Base-by-base conservation (phyloP, 2,329 filamentous ascomycete genomes). In the Trichoderma sp. region DNA sequence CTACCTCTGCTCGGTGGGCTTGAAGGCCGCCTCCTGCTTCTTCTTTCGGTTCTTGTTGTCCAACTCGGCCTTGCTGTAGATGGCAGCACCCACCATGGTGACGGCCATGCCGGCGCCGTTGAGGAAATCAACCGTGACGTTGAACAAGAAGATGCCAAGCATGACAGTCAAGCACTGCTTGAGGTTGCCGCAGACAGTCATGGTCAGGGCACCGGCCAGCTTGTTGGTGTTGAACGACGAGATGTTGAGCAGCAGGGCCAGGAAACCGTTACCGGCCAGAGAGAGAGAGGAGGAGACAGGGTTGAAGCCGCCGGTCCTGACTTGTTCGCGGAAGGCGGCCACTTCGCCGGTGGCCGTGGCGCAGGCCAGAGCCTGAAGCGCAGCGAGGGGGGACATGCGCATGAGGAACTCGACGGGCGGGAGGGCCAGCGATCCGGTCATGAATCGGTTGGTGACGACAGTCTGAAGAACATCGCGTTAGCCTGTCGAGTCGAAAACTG, bases 361-460 rank as follows among this genome's bases (percentile, higher is more conserved):
- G 73, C 81, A 85, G 48, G 81, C 71, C 51, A 86, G 69, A 17
- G 83, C 83, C 74, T 87, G 85, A 44, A 82, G 70, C 45, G 81
- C 83, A 12, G 86, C 86, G 9, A 88, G 79, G 1, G 85, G 86
- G 14, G 84, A 86, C 83, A 88, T 85, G 73, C 85, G 82, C 71
- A 85, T 79, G n/a, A 88, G 80, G 19, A 88, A 80, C 71, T 89
- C 86, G 67, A 87, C 78, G 2, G 85, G 81, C 0, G 83, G 82
- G 3, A 88, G 80, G 21, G 81, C 80, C 30, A 88, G 79, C 3
- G 81, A 79, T 39, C 85, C 85, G 9, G 86, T 88, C 83, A 88
- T 87, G 70, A 88, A 81, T 71, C 84, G 82, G 75, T 88, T 88
- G 43, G 86, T 87, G 34, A 84, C 84, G 41, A 89, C 83, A 1